Conservation (phyloP, 257 asterid genomes). For the Agastache rugosa region DNA sequence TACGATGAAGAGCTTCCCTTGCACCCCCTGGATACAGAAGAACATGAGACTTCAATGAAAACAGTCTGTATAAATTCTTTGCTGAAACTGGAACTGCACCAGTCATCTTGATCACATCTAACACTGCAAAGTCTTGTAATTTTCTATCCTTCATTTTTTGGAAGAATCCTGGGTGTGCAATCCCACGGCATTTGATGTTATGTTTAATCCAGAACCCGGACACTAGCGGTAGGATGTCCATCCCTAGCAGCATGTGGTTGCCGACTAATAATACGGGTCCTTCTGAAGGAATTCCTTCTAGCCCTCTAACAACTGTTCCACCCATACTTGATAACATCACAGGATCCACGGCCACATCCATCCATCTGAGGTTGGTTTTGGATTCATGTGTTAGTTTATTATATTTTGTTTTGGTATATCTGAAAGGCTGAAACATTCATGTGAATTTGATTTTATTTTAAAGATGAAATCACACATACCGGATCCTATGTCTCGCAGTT, state of each 20-base stretch:
- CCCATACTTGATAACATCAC: constrained; percentile 25
- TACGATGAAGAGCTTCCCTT: constrained; percentile 27
- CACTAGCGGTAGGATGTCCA: background rate
- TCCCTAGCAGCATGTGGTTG: constrained; percentile 27
- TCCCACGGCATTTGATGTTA: constrained; percentile 5
- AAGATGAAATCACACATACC: no score
- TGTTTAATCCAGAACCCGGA: constrained; percentile 9
- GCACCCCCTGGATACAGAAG: constrained; percentile 33
- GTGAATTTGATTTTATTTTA: background rate
- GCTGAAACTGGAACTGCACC: constrained; percentile 32
- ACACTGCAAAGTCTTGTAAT: background rate
- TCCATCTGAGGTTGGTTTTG: constrained; percentile 32
- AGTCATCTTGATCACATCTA: constrained; percentile 12
- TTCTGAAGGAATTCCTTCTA: constrained; percentile 33
- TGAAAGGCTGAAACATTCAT: background rate
- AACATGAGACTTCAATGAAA: constrained; percentile 29
- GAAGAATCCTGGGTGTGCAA: constrained; percentile 26
- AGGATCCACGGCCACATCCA: constrained; percentile 26
- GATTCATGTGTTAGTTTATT: constrained; percentile 5
- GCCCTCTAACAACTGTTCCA: constrained; percentile 27
- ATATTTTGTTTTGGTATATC: background rate
- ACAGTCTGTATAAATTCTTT: constrained; percentile 22
- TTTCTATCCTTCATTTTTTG: background rate
- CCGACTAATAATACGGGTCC: constrained; percentile 29
- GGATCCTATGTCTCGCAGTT: no score